A percentile compares a stretch with the other conserved stretches of the same genome.
Conservation (phyloP, 2,329 filamentous ascomycete genomes). For the Blumeria hordei region DNA sequence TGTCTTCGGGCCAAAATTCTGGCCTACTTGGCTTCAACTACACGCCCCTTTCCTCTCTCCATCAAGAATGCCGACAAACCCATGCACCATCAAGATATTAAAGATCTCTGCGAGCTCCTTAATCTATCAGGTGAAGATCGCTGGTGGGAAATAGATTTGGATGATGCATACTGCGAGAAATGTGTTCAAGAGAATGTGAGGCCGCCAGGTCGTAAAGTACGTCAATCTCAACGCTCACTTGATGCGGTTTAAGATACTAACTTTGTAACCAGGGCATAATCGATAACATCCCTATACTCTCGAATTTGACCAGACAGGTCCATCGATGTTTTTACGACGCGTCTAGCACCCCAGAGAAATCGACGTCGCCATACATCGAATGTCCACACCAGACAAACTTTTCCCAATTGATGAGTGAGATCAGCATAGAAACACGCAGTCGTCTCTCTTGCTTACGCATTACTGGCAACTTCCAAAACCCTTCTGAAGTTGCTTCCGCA, state of each 20-base stretch:
- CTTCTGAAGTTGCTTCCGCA: not conserved
- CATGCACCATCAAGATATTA: not conserved
- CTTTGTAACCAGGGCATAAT: too few species aligned
- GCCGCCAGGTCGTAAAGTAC: not conserved
- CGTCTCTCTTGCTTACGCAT: not conserved
- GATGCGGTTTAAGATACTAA: too few species aligned
- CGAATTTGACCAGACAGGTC: not conserved
- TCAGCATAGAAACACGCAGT: not conserved
- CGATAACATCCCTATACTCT: not conserved
- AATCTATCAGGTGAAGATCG: not conserved
- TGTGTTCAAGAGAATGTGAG: not conserved
- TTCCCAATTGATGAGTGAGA: not conserved
- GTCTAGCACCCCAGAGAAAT: not conserved
- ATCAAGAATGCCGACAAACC: not conserved
- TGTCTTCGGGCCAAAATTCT: not conserved
- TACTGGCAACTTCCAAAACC: not conserved
- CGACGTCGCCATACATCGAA: not conserved
- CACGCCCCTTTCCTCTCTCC: not conserved
- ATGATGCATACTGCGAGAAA: not conserved
- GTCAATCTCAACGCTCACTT: too few species aligned
- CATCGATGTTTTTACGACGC: not conserved
- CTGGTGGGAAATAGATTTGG: not conserved
- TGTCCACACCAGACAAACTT: not conserved
- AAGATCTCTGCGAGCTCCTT: not conserved
- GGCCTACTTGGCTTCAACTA: not conserved